Percentiles rank a stretch among this genome's conserved stretches.
Evolutionary conservation across 257 asterid species (phyloP).

Genomic region (Solanum tarijense): DNA sequence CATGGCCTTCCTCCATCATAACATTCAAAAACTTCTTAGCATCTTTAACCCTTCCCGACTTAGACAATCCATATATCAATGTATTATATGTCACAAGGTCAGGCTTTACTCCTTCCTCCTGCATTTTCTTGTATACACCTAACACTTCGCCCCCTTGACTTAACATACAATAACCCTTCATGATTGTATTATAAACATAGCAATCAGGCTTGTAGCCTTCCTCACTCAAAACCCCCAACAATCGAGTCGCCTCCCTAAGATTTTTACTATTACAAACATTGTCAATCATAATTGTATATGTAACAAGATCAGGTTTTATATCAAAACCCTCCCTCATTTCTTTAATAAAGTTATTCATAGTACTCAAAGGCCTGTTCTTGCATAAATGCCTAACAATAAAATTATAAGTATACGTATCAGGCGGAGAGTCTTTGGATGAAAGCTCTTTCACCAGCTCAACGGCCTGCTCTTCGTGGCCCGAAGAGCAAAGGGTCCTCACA

Average conservation of each 20-base stretch:
- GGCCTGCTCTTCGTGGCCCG: constrained; percentile 70
- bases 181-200: constrained; percentile 80
- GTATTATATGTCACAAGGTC: constrained; percentile 77
- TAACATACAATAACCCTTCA: constrained; percentile 80
- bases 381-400: constrained; percentile 67
- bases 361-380: constrained; percentile 51
- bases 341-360: constrained; percentile 40
- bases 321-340: constrained; percentile 59
- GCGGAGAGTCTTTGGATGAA: constrained; percentile 35
- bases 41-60: constrained; percentile 69
- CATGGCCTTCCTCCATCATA: constrained; percentile 67
- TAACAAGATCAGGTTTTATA: constrained; percentile 81
- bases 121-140: constrained; percentile 75
- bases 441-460: constrained; percentile 66
- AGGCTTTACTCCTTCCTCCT: constrained; percentile 68
- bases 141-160: constrained; percentile 58
- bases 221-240: constrained; percentile 48
- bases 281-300: constrained; percentile 89
- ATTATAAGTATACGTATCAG: constrained; percentile 66
- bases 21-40: constrained; percentile 61
- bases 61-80: constrained; percentile 69
- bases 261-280: constrained; percentile 87
- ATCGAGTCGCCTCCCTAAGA: constrained; percentile 74
- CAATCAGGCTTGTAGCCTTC: constrained; percentile 84
- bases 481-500: constrained; percentile 64